A percentile compares a stretch with the other conserved stretches of the same genome.
Evolutionary conservation across 1,284 basidiomycete genomes (phyloP).

Genomic region (Exsudoporus floridanus): DNA sequence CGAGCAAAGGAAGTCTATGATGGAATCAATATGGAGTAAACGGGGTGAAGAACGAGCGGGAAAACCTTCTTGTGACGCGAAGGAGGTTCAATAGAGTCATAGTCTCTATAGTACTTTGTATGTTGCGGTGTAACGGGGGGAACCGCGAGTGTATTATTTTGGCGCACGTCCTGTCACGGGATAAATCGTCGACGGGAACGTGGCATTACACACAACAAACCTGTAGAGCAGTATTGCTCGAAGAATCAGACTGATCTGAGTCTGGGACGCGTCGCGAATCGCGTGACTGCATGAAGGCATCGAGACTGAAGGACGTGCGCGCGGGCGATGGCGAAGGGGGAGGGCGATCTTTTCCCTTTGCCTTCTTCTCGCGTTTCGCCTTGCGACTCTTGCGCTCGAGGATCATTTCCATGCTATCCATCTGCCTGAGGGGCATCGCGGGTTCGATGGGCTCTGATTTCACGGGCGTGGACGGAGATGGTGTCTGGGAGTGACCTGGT

Average conservation of each 20-base stretch:
- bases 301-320: slow-evolving; percentile 42
- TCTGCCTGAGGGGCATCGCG: slow-evolving; percentile 49
- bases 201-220: slow-evolving; percentile 30
- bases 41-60: neutral
- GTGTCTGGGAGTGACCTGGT: slow-evolving; percentile 33
- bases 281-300: slow-evolving; percentile 55
- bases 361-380: slow-evolving; percentile 51
- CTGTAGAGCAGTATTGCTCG: slow-evolving; percentile 28
- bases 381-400: slow-evolving; percentile 63
- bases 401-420: slow-evolving; percentile 71
- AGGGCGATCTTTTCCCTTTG: slow-evolving; percentile 46
- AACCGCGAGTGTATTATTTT: slow-evolving; percentile 28
- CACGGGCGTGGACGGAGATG: slow-evolving; percentile 55
- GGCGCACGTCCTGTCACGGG: slow-evolving; percentile 29
- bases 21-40: slow-evolving; percentile 8
- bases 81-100: slow-evolving; percentile 44
- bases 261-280: slow-evolving; percentile 47
- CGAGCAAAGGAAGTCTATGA: slow-evolving; percentile 19
- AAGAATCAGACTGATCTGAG: slow-evolving; percentile 30
- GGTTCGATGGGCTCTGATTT: slow-evolving; percentile 58
- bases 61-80: slow-evolving; percentile 39
- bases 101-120: slow-evolving; percentile 59
- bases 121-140: slow-evolving; percentile 53
- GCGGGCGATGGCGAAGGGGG: slow-evolving; percentile 51
- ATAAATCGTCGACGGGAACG: slow-evolving; percentile 24